Conservation (phyloP, 768 basidiomycete genomes). For the Podaxis sp. region DNA sequence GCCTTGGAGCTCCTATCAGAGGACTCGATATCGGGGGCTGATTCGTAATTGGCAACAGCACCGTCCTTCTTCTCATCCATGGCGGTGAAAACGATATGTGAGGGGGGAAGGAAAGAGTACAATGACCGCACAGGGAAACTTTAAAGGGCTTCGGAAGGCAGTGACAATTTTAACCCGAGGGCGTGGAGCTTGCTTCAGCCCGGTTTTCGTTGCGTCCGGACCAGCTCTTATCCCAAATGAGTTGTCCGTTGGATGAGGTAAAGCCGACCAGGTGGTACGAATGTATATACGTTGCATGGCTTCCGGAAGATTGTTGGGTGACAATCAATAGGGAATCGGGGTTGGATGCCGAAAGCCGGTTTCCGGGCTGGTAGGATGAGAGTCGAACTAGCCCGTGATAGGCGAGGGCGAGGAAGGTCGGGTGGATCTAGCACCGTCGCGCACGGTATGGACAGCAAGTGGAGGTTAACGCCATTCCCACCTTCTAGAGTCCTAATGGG, state of each 20-base stretch:
- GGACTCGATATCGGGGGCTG: conserved; percentile 11
- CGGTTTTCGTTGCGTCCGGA: background rate
- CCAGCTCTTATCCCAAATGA: background rate
- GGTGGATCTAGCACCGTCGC: background rate
- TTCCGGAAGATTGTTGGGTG: background rate
- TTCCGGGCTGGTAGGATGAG: background rate
- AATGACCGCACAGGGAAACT: background rate
- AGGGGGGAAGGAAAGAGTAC: background rate
- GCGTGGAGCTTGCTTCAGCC: background rate
- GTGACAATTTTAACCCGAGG: background rate
- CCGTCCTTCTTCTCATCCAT: conserved; percentile 12
- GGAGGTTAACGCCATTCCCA: too few relatives aligned
- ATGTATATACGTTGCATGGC: background rate
- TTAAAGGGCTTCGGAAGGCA: background rate
- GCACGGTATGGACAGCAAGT: too few relatives aligned
- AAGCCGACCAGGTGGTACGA: background rate
- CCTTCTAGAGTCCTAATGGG: too few relatives aligned
- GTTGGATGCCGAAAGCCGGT: background rate
- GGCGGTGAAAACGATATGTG: background rate
- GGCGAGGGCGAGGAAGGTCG: background rate
- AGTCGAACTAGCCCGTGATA: background rate
- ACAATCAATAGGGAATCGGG: background rate
- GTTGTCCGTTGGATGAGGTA: background rate
- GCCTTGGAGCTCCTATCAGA: background rate
- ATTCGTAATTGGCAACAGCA: background rate